Evolutionary conservation across 2,329 filamentous ascomycete species (phyloP), one percentile per base, ranked within the genome.

Genomic region (Alternaria postmessia): DNA sequence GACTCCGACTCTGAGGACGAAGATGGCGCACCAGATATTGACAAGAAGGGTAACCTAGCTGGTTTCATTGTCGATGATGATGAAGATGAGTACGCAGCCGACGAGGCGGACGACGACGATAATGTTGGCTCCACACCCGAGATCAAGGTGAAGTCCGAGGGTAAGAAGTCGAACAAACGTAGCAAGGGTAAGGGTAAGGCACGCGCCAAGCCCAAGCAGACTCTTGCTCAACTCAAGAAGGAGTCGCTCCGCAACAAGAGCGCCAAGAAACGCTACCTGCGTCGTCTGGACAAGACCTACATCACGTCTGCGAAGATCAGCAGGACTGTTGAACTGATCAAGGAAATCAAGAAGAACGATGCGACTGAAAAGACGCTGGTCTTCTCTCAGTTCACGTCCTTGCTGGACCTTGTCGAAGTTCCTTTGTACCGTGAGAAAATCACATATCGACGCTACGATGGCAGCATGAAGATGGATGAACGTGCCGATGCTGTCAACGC

Each of bases 381-480:
- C 63, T 95, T 95, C 80, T 91, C 88, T 57, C 91, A 93, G 69
- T 95, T 91, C 81, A 94, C 92, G 0, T 88, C 90, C 0, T 82
- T 94, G 18, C 86, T 95, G 3, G 91, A 94, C 76, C 83, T 94
- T 5, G 81, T 94, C 16, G 90, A 94, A 76, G 85, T 94, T 5
- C 89, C 90, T 0, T 86, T 94, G 62, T 80, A 82, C 56, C 80
- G 85, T n/a, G 81, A 83, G 51, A 82, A 82, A 18, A 84, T 87
- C 72, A 80, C 80, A 32, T 91, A 89, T 70, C 83, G 85, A 48
- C 90, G 91, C 39, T 94, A 93, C 75, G 91, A 94, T 66, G 92
- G 92, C 32, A 87, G 86, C 68, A 93, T 94, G 91, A 85, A 82
- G 26, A 83, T 89, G 18, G 81, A 82, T 3, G 83, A 87, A 49